These are phyloP conservation scores for Cryptosporidium sp. DNA, from an alignment of 169 alveolate genomes.

Conservation along the genomic window DNA sequence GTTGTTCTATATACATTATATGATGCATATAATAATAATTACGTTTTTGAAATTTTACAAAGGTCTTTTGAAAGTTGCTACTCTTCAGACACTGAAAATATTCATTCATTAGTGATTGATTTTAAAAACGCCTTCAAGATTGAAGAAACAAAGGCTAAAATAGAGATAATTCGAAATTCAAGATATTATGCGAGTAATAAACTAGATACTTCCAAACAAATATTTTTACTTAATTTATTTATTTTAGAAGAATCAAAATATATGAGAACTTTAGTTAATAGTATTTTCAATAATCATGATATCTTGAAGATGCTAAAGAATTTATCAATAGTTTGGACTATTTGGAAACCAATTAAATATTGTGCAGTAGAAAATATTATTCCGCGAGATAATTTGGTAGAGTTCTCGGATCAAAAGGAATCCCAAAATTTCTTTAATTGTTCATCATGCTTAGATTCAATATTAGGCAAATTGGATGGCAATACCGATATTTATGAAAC, in stretches of 20 bases:
- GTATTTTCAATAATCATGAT: conserved; percentile 14
- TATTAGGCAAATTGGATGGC: conserved; percentile 1
- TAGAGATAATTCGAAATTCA: conserved; percentile 20
- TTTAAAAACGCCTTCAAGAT: neutral
- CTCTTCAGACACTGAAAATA: neutral
- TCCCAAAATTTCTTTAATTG: conserved; percentile 28
- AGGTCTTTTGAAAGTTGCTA: neutral
- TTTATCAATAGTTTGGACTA: conserved; percentile 15
- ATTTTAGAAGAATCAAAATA: conserved; percentile 20
- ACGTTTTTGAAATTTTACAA: neutral
- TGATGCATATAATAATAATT: conserved; percentile 5
- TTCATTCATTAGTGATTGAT: neutral
- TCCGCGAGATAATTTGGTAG: conserved; percentile 30
- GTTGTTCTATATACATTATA: conserved; percentile 30
- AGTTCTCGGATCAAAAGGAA: conserved; percentile 28
- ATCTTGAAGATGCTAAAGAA: conserved; percentile 21
- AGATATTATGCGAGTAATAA: neutral
- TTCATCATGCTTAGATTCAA: conserved; percentile 20
- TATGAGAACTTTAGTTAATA: neutral
- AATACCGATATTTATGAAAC: neutral
- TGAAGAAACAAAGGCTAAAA: neutral
- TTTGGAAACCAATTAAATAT: conserved; percentile 56
- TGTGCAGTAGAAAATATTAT: conserved; percentile 44
- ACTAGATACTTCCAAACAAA: neutral
- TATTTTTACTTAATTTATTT: conserved; percentile 13